phyloP scores from a whole-genome alignment of 2,329 filamentous ascomycete species.

The Ophiostoma sp. region DNA sequence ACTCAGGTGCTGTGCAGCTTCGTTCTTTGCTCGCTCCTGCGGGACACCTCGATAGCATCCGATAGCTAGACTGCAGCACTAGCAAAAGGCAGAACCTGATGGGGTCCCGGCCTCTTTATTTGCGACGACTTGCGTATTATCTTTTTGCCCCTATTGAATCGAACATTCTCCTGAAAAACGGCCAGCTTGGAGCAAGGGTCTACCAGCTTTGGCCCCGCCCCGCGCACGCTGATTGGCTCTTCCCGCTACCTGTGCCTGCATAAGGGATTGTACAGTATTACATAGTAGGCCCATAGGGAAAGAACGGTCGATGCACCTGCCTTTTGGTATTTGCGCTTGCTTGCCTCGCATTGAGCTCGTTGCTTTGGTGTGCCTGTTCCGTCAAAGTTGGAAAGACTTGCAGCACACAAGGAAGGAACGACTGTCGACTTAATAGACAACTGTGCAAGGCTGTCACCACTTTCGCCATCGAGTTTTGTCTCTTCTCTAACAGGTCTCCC shows the following conservation, averaged over 20 bases:
- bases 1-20: not conserved
- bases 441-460: not conserved
- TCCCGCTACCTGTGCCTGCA: conserved; percentile 26
- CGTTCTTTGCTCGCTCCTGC: not conserved
- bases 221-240: conserved; percentile 23
- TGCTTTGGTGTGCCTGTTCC: not conserved
- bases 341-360: not conserved
- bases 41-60: not conserved
- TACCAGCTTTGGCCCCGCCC: conserved; percentile 22
- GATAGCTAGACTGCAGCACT: not conserved
- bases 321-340: not conserved
- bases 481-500: not conserved
- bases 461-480: not conserved
- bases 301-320: conserved; percentile 11
- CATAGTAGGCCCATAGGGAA: not conserved
- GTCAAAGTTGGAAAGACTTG: not conserved
- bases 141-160: conserved; percentile 24
- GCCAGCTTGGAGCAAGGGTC: conserved; percentile 20
- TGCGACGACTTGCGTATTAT: not conserved
- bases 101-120: conserved; percentile 1
- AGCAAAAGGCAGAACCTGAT: not conserved
- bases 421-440: not conserved
- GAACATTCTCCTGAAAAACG: conserved; percentile 14
- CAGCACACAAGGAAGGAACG: not conserved
- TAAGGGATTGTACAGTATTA: conserved; percentile 24